Base-by-base conservation (phyloP, 495 filamentous ascomycete genomes). In the Polyplosphaeria fusca region DNA sequence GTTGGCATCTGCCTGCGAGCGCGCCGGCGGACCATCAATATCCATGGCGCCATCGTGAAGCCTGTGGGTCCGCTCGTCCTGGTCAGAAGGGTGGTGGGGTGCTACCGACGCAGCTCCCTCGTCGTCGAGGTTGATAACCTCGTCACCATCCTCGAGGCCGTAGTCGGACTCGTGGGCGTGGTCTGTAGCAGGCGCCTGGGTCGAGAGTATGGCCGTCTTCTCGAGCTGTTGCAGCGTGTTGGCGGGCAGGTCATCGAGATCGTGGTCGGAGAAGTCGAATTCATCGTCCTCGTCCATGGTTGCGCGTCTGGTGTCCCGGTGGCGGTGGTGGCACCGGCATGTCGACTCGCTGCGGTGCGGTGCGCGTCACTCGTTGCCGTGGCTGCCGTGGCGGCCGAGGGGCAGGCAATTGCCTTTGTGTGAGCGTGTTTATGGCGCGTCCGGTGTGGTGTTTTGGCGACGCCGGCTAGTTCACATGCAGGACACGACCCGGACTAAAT, bases 231-330 rank as follows among this genome's bases (percentile, higher is more conserved):
- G 65, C 11, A 72, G 64, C 12, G 68, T 63, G 51, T 67, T 66
- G 25, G 64, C 67, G 18, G 68, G 64, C 25, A 72, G 63, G 38
- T 58, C 63, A 53, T 70, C 68, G 26, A 72, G 58, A 47, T 64
- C 71, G 65, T 85, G 80, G 68, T 86, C 86, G 57, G 76, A 82
- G 71, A 84, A 85, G 49, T 47, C 53, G 67, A 76, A 77, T 48
- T 84, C 83, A 68, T 85, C 82, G 62, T 76, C 72, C 44, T 80
- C 80, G 73, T 72, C 49, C 42, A 55, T 73, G 57, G 73, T 72
- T 66, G 79, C 80, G 80, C 83, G 83, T 68, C 76, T 76, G 73
- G 64, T 38, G 16, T 23, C 41, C 23, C 28, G 13, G 19, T 27
- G 38, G 13, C 55, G 18, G 1, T 2, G 24, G 25, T 18, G 18